phyloP scores from a whole-genome alignment of 768 basidiomycete species.

The Suillus discolor region DNA sequence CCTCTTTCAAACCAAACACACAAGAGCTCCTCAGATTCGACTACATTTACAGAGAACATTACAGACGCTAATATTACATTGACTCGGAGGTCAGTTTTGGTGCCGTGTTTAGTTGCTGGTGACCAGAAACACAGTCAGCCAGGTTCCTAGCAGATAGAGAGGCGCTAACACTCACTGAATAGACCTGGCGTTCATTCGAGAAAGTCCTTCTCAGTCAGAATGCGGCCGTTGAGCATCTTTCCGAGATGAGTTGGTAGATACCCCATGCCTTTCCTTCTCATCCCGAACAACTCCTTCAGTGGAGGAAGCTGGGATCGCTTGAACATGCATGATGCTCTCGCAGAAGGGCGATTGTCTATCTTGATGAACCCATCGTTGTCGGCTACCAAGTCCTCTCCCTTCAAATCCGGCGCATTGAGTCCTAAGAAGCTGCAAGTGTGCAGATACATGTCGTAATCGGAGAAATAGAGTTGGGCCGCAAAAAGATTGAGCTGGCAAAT shows the following conservation, averaged over 20 bases:
- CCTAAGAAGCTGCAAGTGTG: slow-evolving; percentile 31
- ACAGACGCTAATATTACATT: background rate
- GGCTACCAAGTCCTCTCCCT: slow-evolving; percentile 11
- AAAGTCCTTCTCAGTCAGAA: slow-evolving; percentile 30
- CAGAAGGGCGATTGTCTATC: slow-evolving; percentile 16
- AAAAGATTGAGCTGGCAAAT: slow-evolving; percentile 33
- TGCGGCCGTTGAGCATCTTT: slow-evolving; percentile 35
- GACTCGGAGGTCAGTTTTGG: too few species aligned
- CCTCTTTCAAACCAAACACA: background rate
- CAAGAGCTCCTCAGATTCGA: background rate
- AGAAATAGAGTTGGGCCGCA: slow-evolving; percentile 35
- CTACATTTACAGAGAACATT: background rate
- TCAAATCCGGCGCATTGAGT: slow-evolving; percentile 22
- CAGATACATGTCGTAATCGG: slow-evolving; percentile 28
- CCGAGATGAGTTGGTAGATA: slow-evolving; percentile 45
- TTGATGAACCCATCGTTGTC: slow-evolving; percentile 26
- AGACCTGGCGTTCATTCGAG: background rate
- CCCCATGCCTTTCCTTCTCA: slow-evolving; percentile 41
- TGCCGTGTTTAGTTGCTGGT: background rate
- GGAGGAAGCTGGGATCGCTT: slow-evolving; percentile 17
- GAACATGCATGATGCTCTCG: slow-evolving; percentile 6
- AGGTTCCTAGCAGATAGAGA: background rate
- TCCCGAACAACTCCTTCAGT: slow-evolving; percentile 35
- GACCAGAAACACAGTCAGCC: background rate
- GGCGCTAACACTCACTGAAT: background rate